Percentiles rank a stretch among this genome's conserved stretches.
phyloP scores from a whole-genome alignment of 176 grass and related monocot genomes.

The Echinochloa phyllopogon region DNA sequence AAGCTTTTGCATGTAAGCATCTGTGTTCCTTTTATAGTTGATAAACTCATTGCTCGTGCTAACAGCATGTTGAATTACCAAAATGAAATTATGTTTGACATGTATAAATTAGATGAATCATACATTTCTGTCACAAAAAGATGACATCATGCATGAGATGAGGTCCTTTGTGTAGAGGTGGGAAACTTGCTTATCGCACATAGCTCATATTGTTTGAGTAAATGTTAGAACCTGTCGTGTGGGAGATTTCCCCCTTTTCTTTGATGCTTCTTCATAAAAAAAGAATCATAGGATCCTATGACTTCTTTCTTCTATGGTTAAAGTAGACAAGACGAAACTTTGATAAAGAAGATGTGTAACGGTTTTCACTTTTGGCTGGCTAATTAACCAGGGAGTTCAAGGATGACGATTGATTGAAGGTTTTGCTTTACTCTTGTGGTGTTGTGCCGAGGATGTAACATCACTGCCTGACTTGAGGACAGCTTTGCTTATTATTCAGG shows the following conservation, averaged over 20 bases:
- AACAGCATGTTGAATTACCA: conserved; percentile 11
- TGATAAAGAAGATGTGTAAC: not conserved
- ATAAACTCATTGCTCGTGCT: not conserved
- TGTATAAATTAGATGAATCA: conserved; percentile 19
- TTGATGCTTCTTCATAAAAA: not conserved
- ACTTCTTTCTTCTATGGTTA: not conserved
- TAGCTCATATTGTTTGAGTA: not conserved
- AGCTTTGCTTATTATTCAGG: not conserved
- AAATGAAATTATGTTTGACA: not conserved
- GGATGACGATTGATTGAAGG: conserved; percentile 65
- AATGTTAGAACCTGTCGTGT: not conserved
- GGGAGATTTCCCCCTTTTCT: not conserved
- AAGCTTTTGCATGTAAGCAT: conserved; percentile 9
- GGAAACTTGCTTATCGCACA: not conserved
- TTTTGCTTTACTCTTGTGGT: not conserved
- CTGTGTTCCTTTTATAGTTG: not conserved
- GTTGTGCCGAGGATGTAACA: not conserved
- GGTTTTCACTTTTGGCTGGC: not conserved
- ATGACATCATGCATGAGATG: not conserved
- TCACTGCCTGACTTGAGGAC: conserved; percentile 22
- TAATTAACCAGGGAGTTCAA: conserved; percentile 74
- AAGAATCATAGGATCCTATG: not conserved
- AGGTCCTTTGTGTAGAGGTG: conserved; percentile 18
- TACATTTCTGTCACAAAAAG: not conserved
- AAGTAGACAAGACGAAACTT: not conserved